phyloP scores from a whole-genome alignment of 2,329 filamentous ascomycete species.

The Cladophialophora yegresii region DNA sequence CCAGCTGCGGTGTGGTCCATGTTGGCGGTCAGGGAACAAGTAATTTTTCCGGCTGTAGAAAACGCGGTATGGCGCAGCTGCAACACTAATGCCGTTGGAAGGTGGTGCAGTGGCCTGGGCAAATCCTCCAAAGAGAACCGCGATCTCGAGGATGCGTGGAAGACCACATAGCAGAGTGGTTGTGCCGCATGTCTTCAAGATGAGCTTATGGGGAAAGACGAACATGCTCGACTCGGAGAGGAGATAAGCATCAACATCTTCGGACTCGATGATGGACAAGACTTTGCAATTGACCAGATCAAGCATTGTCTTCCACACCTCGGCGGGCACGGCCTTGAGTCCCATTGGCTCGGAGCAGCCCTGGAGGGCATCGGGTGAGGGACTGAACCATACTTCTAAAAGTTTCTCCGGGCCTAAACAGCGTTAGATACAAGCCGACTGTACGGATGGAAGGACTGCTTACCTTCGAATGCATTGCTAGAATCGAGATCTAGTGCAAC shows the following conservation, averaged over 20 bases:
- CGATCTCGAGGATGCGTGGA: slow-evolving; percentile 88
- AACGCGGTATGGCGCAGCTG: slow-evolving; percentile 87
- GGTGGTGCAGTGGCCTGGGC: slow-evolving; percentile 71
- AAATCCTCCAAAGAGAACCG: slow-evolving; percentile 84
- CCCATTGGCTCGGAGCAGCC: slow-evolving; percentile 70
- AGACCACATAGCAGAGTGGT: slow-evolving; percentile 89
- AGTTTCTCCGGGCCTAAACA: slow-evolving; percentile 87
- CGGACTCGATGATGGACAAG: slow-evolving; percentile 87
- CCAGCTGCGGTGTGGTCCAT: slow-evolving; percentile 95
- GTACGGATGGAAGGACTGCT: slow-evolving; percentile 26
- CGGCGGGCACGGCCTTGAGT: slow-evolving; percentile 79
- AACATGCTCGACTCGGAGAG: slow-evolving; percentile 99
- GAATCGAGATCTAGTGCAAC: slow-evolving; percentile 91
- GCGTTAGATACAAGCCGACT: not conserved
- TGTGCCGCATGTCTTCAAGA: slow-evolving; percentile 96
- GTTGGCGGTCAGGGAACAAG: slow-evolving; percentile 90
- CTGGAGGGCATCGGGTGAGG: slow-evolving; percentile 72
- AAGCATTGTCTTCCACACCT: slow-evolving; percentile 94
- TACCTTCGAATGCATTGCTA: slow-evolving; percentile 92
- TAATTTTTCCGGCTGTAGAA: slow-evolving; percentile 99
- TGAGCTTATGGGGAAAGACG: slow-evolving; percentile 98
- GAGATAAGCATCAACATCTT: slow-evolving; percentile 93
- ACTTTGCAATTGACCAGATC: slow-evolving; percentile 99
- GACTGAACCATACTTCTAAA: slow-evolving; percentile 96
- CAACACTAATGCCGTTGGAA: slow-evolving; percentile 67